Base-by-base conservation (phyloP, 2,329 filamentous ascomycete genomes). In the Cladosporium cucumerinum region DNA sequence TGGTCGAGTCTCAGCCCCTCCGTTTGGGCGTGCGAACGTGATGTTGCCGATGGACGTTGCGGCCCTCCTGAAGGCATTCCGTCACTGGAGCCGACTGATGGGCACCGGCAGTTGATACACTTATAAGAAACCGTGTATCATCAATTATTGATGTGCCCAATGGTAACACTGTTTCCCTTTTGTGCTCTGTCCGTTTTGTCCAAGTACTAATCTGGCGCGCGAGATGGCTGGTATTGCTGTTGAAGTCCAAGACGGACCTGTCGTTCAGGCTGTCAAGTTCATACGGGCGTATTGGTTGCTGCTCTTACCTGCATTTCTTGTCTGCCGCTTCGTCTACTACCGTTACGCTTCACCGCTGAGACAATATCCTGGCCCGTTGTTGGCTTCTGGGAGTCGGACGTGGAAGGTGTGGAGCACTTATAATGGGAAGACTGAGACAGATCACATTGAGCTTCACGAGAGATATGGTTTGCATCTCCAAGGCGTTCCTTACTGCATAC, bases 401-500 rank as follows among this genome's bases (percentile, higher is more conserved):
- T 74, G 72, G 72, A 74, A 74, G 65, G 72, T 64, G 16, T 54
- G 54, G 46, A 64, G 62, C 39, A 64, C 62, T 18, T 54, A 64
- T 21, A 23, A 46, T 12, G 62, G 62, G 6, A 52, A 64, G 18
- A 64, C 62, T 3, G 62, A 64, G 25, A 58, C 54, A 66, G 92
- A 89, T 0, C 87, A 90, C 66, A 83, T 89, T 51, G 80, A 78
- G 11, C 81, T 95, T 0, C 91, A 95, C 73, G 82, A 83, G 18
- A 83, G 90, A 70, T 83, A 92, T 78, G 91, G 91, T 57, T 86
- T 89, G 72, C n/a, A 10, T 28, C 12, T 39, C 26, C 12, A 6
- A 12, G 7, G n/a, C 3, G 10, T 23, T 14, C 14, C 5, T 51
- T 4, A 51, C 7, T n/a, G 57, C 7, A 18, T 2, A 36, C 5